Evolutionary conservation across 352 stramenopile species (phyloP).

Genomic region (Phytophthora vignae): DNA sequence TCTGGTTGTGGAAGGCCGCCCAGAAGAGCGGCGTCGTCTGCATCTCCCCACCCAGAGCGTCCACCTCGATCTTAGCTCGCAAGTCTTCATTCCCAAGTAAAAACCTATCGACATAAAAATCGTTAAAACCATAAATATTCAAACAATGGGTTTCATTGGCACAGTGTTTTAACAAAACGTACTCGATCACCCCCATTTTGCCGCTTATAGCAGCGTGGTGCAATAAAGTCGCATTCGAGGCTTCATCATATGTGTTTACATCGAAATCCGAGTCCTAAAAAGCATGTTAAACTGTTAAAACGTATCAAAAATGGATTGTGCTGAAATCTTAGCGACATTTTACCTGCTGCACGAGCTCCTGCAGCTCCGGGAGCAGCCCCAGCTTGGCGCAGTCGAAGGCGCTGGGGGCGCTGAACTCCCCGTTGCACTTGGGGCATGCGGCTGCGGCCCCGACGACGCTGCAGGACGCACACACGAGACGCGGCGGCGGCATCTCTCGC

Average conservation of each 20-base stretch:
- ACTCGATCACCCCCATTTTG: slow-evolving; percentile 84
- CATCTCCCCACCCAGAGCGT: slow-evolving; percentile 61
- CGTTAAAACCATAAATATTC: background rate
- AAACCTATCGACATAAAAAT: slow-evolving; percentile 41
- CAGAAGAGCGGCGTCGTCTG: slow-evolving; percentile 82
- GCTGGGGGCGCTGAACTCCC: slow-evolving; percentile 41
- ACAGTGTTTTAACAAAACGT: no score
- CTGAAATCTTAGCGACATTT: background rate
- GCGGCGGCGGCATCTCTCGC: slow-evolving; percentile 19
- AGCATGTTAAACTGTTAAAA: slow-evolving; percentile 1
- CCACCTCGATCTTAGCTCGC: slow-evolving; percentile 45
- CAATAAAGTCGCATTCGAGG: slow-evolving; percentile 71
- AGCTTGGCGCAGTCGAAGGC: slow-evolving; percentile 74
- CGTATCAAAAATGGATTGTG: background rate
- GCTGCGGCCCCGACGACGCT: slow-evolving; percentile 15
- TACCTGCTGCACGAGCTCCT: slow-evolving; percentile 63
- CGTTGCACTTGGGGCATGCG: slow-evolving; percentile 54
- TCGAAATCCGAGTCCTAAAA: slow-evolving; percentile 60
- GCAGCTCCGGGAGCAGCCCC: slow-evolving; percentile 65
- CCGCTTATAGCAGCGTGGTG: slow-evolving; percentile 82
- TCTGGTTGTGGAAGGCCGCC: slow-evolving; percentile 78
- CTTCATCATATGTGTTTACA: slow-evolving; percentile 59
- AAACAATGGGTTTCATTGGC: background rate
- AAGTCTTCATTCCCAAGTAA: slow-evolving; percentile 54
- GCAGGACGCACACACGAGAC: slow-evolving; percentile 49